Percentiles rank a stretch among this genome's conserved stretches.
phyloP scores from a whole-genome alignment of 1,139 yeast species.

The Pneumocystis jirovecii region DNA sequence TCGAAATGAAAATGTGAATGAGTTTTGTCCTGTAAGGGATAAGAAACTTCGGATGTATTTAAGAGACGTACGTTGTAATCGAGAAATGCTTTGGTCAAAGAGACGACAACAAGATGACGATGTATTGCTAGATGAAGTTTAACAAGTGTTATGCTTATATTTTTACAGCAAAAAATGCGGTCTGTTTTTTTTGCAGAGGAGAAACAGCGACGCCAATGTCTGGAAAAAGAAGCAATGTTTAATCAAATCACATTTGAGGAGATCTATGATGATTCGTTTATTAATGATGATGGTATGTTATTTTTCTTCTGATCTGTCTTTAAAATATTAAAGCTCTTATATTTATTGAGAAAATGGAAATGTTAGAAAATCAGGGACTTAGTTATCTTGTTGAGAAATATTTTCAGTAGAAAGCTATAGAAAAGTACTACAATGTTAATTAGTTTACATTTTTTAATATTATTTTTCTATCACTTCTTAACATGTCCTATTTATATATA shows the following conservation, averaged over 20 bases:
- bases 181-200: neutral
- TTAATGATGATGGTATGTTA: neutral
- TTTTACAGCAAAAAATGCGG: neutral
- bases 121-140: neutral
- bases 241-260: neutral
- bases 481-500: neutral
- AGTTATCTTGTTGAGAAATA: neutral
- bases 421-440: no score
- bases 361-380: neutral
- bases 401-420: neutral
- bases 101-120: neutral
- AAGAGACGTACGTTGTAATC: neutral
- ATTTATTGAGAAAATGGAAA: neutral
- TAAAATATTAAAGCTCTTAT: neutral
- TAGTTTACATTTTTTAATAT: neutral
- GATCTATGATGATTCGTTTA: neutral
- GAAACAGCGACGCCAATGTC: neutral
- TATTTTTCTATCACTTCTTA: neutral
- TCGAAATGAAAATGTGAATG: neutral
- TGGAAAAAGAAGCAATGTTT: neutral
- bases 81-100: neutral
- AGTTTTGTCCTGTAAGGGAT: neutral
- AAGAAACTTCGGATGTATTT: neutral
- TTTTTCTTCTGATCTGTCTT: neutral
- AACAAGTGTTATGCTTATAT: neutral